Base-by-base conservation (phyloP, 106 monocot species). In the Phalaenopsis equestris region DNA sequence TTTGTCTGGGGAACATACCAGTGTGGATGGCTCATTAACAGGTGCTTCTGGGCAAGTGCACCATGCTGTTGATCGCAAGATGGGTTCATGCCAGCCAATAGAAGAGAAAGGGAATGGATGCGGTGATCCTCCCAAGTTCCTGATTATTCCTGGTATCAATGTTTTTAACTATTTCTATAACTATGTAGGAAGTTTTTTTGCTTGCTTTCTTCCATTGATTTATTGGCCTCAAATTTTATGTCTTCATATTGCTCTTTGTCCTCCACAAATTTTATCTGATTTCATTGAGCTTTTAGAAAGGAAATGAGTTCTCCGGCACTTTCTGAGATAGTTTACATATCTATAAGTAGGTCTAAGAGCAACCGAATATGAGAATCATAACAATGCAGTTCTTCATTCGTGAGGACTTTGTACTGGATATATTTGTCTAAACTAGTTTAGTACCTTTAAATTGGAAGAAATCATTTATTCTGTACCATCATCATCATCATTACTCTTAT, bases 41-140 rank as follows among this genome's bases (percentile, higher is more conserved):
- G 76, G 21, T 61, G 84, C 79, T 77, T 42, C 52, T 49, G 45
- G 52, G 56, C 78, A 78, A 18, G 56, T 78, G 72, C 78, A 78
- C 56, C 52, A 55, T 73, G 73, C 19, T 73, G 42, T 30, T 47
- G 74, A 73, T 23, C 73, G 18, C 41, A 75, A 17, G 43, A 6
- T 23, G 2, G 64, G 61, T 61, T 61, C 61, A 19, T 15, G 61
- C 3, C 61, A 18, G 64, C 6, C 1, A 23, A 65, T 65, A 39
- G 38, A 70, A 39, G 70, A 70, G 39, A 70, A 70, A 70, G 38
- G 14, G 8, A 70, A 39, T 15, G 70, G 70, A 39, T 36, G 37
- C 15, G 70, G 70, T 70, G 70, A 70, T 70, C 39, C 70, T 14
- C 4, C 70, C 37, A 70, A 70, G 70, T 70, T 70, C 70, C 39